Conservation (phyloP, 805 yeast species). For the Wickerhamiella bombiphila region DNA sequence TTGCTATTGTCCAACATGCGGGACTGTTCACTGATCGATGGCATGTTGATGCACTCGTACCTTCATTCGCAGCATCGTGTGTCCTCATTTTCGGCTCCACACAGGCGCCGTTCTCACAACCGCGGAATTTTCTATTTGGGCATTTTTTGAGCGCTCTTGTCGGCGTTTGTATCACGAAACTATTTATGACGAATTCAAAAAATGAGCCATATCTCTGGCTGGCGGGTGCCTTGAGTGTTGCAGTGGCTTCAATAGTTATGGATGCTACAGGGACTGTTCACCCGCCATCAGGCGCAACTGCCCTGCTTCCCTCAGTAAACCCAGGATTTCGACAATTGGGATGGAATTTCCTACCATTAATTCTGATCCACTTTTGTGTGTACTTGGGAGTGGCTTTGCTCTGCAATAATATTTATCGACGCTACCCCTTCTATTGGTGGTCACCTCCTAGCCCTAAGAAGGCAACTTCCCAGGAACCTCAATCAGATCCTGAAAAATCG, state of each 20-base stretch:
- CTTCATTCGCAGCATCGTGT: slow-evolving; percentile 43
- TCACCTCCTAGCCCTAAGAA: not conserved
- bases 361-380: slow-evolving; percentile 34
- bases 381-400: slow-evolving; percentile 37
- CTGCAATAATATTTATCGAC: slow-evolving; percentile 37
- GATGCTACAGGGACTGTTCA: slow-evolving; percentile 41
- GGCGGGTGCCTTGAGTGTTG: slow-evolving; percentile 45
- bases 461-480: not conserved
- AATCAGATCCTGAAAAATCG: not conserved
- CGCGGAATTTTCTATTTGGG: slow-evolving; percentile 43
- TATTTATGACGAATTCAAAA: slow-evolving; percentile 32
- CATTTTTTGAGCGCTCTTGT: slow-evolving; percentile 38
- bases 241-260: slow-evolving; percentile 39
- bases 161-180: slow-evolving; percentile 40
- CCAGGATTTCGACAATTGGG: slow-evolving; percentile 34
- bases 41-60: slow-evolving; percentile 19
- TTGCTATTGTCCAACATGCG: slow-evolving; percentile 17
- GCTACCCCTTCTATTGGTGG: slow-evolving; percentile 43
- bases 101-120: slow-evolving; percentile 50
- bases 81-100: slow-evolving; percentile 41
- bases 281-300: slow-evolving; percentile 64
- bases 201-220: slow-evolving; percentile 40
- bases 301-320: slow-evolving; percentile 41
- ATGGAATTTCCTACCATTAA: slow-evolving; percentile 52
- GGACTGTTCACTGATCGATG: slow-evolving; percentile 15